Percentiles rank a stretch among this genome's conserved stretches.
phyloP scores from a whole-genome alignment of 495 filamentous ascomycete genomes.

The Podospora pseudocomata region DNA sequence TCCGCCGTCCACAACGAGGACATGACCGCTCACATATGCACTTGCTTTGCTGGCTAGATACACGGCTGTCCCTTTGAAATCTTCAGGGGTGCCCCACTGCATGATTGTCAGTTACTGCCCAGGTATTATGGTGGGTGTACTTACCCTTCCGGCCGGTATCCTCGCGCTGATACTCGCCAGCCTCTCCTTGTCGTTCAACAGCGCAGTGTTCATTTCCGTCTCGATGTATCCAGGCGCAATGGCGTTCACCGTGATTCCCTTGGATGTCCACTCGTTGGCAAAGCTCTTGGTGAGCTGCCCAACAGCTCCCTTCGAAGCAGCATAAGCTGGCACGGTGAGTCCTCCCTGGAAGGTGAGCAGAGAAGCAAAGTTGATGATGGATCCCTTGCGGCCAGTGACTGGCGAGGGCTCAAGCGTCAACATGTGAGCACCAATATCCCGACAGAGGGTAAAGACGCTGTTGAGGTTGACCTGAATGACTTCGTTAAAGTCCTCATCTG shows the following conservation, averaged over 20 bases:
- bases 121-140: not conserved
- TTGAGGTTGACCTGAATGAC: slow-evolving; percentile 84
- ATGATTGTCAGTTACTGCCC: not conserved
- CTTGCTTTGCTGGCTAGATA: slow-evolving; percentile 74
- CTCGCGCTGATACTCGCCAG: slow-evolving; percentile 70
- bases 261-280: slow-evolving; percentile 78
- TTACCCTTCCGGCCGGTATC: slow-evolving; percentile 70
- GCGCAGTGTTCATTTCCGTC: slow-evolving; percentile 87
- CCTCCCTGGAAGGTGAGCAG: slow-evolving; percentile 90
- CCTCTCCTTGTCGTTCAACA: slow-evolving; percentile 68
- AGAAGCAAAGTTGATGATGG: slow-evolving; percentile 82
- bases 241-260: slow-evolving; percentile 77
- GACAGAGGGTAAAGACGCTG: slow-evolving; percentile 76
- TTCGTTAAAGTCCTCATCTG: slow-evolving; percentile 77
- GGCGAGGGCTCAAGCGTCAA: slow-evolving; percentile 54
- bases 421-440: slow-evolving; percentile 84
- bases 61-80: slow-evolving; percentile 82
- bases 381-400: slow-evolving; percentile 58
- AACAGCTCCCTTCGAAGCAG: slow-evolving; percentile 83
- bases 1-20: slow-evolving; percentile 81
- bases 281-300: slow-evolving; percentile 84
- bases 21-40: slow-evolving; percentile 76
- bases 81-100: slow-evolving; percentile 76
- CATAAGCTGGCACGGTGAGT: slow-evolving; percentile 85
- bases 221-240: slow-evolving; percentile 79